Base-by-base conservation (phyloP, 768 basidiomycete genomes). In the Hygrophorus russula region DNA sequence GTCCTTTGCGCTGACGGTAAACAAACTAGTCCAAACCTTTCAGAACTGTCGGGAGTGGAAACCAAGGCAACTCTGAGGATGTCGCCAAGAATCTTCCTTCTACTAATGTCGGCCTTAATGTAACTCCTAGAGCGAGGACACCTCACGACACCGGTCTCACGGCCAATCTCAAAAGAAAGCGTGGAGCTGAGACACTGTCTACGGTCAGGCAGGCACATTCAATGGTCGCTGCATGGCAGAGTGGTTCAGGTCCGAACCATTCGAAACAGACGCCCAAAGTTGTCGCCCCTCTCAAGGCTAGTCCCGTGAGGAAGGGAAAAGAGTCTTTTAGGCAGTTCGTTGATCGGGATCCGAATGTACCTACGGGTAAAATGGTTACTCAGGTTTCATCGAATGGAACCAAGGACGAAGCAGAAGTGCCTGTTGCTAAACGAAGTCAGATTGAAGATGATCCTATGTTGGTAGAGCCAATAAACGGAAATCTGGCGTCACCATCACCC, bases 101-200 rank as follows among this genome's bases (percentile, higher is more conserved):
- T 24, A 14, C n/a, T 9, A 15, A 31, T 31, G 2, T 36, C 14
- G 14, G 5, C 12, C n/a, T 34, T 20, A 18, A n/a, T 12, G 15
- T 7, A 18, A 13, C 35, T 14, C 5, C 43, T 17, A 11, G 14
- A 10, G 27, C 11, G 32, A 27, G 29, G 30, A 31, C n/a, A 27
- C 11, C 29, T 13, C 24, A 13, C 2, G 41, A 27, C 8, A 41
- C 41, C 5, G 19, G 35, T 15, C 19, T 50, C 27, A 33, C 54
- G 8, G 49, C 54, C 3, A 56, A 36, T 30, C 49, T 70, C 33
- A 70, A 73, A 49, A 65, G 70, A 29, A 73, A 71, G 49, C 57
- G 69, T 45, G 62, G 59, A 13, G 46, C 59, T 20, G 64, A 67
- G 29, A 49, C 45, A 35, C 10, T 50, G 29, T 57, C 61, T 6